Evolutionary conservation across 176 grass and related monocot species (phyloP), one percentile per base, ranked within the genome.

Genomic region (Cenchrus purpureus): DNA sequence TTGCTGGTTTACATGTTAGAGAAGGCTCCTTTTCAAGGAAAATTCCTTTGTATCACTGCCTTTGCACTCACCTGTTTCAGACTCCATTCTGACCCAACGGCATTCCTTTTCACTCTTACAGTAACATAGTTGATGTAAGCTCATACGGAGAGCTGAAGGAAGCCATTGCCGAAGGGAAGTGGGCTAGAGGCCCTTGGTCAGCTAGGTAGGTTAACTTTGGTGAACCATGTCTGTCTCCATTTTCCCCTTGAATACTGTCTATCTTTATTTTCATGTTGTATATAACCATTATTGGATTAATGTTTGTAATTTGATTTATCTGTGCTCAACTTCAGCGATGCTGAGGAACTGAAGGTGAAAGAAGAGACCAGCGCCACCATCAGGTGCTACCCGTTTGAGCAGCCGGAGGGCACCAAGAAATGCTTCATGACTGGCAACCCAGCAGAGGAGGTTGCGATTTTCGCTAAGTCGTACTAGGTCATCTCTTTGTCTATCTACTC

Each of bases 141-240:
- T 96, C 97, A 52, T 99, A 99, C 10, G 86, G 75, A 68, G 91
- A 99, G 80, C 79, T 94, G 64, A 99, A 96, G 84, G 93, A 92
- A 28, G 91, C 58, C 22, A 92, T 99, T 94, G 86, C 90, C 2
- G 83, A 96, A 75, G 97, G 93, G 5, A 98, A 96, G 69, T 99
- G 97, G 93, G 97, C 97, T 65, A 94, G 97, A 87, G 97, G 97
- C 65, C 97, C 97, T 80, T 99, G 97, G 97, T 95, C 97, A 84
- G 97, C 93, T 44, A 92, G 97, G 97, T 94, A 74, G 20, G 73
- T 83, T 71, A 42, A 73, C 28, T 60, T 82, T 60, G 6, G 68
- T 62, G 12, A 74, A 52, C 1, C 16, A 10, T 67, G 11, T 71
- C 59, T 85, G 63, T 46, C 12, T 8, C 25, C n/a, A 28, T 12